Evolutionary conservation across 2,329 filamentous ascomycete genomes (phyloP), one percentile per base, ranked within the genome.

Genomic region (Botrytis sinoallii): DNA sequence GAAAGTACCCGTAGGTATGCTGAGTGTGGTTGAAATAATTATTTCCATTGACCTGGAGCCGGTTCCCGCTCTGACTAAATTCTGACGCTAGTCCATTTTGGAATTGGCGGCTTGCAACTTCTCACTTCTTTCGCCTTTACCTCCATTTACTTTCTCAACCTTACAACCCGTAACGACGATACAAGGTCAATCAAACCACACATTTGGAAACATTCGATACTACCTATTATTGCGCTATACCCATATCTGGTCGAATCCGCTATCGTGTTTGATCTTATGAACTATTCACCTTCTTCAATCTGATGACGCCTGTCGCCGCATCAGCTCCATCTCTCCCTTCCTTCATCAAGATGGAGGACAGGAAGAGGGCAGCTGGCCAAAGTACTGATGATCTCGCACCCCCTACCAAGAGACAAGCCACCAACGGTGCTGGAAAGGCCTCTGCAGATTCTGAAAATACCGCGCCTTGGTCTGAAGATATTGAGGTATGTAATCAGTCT

Each of bases 301-400:
- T 70, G 74, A 97, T 97, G 93, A 89, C 93, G 89, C 74, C 74
- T 29, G 70, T 74, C 65, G 74, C 74, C 57, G 63, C 74, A 61
- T 63, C 73, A 57, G 68, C 68, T 70, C 61, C 91, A 87, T 89
- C 90, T 89, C 90, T 92, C 87, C 92, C 93, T 86, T 91, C 91
- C 88, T 88, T 93, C 85, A 87, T 90, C 87, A 97, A 96, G 89
- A 99, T 98, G 95, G 96, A 99, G 89, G 96, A 98, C 87, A 94
- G 96, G 89, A 99, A 99, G 89, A 91, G 96, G 89, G 92, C 94
- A 82, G 93, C 94, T 82, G 88, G 92, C 81, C 73, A 74, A n/a
- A 74, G 69, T 14, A 70, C 61, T 44, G 93, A 96, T 83, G 94
- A 98, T 79, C 86, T 93, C 81, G 93, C 92, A 77, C 95, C 95